phyloP scores from a whole-genome alignment of 2,329 filamentous ascomycete species.

The Magnaporthiopsis poae region DNA sequence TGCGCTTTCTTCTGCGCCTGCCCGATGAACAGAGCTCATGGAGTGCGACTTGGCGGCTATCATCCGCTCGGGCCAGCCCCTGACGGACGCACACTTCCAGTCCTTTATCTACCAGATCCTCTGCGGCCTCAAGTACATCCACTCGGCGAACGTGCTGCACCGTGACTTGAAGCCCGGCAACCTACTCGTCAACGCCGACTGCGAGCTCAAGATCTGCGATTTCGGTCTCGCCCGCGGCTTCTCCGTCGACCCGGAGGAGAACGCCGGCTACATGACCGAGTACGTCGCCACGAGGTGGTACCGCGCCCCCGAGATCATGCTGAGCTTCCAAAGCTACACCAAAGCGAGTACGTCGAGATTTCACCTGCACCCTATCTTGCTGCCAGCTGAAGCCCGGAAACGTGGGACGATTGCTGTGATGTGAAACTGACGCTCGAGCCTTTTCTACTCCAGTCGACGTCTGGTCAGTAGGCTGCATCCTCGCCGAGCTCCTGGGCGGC shows the following conservation, averaged over 20 bases:
- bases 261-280: conserved; percentile 98
- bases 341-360: conserved; percentile 78
- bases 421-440: not conserved
- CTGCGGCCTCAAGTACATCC: conserved; percentile 96
- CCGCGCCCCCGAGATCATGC: conserved; percentile 91
- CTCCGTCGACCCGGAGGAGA: conserved; percentile 93
- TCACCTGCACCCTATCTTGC: too few species aligned
- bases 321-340: conserved; percentile 99
- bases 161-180: conserved; percentile 96
- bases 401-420: too few species aligned
- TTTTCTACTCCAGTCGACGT: conserved; percentile 67
- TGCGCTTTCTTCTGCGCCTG: not conserved
- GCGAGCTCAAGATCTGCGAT: conserved; percentile 98
- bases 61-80: conserved; percentile 88
- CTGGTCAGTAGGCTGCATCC: conserved; percentile 96
- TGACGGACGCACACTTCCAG: conserved; percentile 98
- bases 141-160: conserved; percentile 95
- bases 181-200: conserved; percentile 94
- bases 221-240: conserved; percentile 95
- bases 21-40: conserved; percentile 68
- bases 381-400: too few species aligned
- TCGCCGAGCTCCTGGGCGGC: conserved; percentile 88
- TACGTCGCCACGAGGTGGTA: conserved; percentile 98
- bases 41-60: conserved; percentile 97
- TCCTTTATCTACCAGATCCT: conserved; percentile 99